Evolutionary conservation across 305 asterid species (phyloP), one percentile per base, ranked within the genome.

Genomic region (Salvia sclarea): DNA sequence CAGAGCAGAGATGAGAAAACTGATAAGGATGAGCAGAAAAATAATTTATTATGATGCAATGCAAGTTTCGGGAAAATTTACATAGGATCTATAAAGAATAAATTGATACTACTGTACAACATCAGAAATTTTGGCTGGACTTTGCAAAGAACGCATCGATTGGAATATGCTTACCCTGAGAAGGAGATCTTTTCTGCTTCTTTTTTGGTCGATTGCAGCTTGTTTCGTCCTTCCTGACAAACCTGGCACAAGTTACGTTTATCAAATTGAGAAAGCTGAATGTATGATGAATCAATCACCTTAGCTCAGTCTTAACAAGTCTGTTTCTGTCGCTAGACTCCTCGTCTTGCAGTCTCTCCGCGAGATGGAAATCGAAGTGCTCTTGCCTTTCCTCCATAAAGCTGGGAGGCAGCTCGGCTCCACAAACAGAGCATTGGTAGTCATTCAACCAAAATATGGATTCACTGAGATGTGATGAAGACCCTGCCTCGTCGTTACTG

Each of bases 341-440:
- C 77, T 89, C 96, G 41, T 82, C 80, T 78, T 91, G 99, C 80
- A 94, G 74, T 81, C 83, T 86, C 75, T 91, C 85, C 33, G 99
- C 99, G 10, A 94, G 81, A 81, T 94, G 97, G 76, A 87, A 94
- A 80, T 94, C 97, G 21, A 79, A 86, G 82, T 94, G 99, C 77
- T 91, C 96, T 75, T 68, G 97, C 71, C 99, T 82, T 79, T 94
- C 99, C 63, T 86, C 93, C 11, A 72, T 61, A 70, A 88, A 91
- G 79, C 84, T 80, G 33, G 93, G 79, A 18, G 99, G 98, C 76
- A 94, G 64, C 75, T 91, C 95, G 5, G 77, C 68, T 62, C 98
- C 95, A 58, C 99, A 94, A 12, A 86, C 48, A 0, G 99, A 87
- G 85, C 99, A 94, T 60, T 82, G 85, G 76, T 91, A 91, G 41